phyloP scores from a whole-genome alignment of 176 grass and related monocot genomes.

The Bromus sterilis region DNA sequence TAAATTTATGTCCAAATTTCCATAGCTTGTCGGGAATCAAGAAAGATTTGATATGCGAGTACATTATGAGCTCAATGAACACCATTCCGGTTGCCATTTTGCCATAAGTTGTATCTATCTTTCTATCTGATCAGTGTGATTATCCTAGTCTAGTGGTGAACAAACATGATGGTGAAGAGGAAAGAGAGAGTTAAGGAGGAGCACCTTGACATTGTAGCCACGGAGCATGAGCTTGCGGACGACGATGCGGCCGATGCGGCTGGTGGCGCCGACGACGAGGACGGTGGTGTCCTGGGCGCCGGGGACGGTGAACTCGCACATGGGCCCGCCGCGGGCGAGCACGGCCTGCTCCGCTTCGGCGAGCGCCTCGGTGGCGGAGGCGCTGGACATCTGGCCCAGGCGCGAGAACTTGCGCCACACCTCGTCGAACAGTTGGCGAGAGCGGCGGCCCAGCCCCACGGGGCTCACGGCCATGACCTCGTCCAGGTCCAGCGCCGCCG shows the following conservation, averaged over 20 bases:
- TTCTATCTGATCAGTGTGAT: background rate
- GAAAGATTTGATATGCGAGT: background rate
- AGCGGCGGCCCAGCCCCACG: slow-evolving; percentile 74
- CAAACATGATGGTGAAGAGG: background rate
- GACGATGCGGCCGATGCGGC: slow-evolving; percentile 80
- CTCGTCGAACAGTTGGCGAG: slow-evolving; percentile 92
- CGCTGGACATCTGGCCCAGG: slow-evolving; percentile 86
- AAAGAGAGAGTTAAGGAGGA: background rate
- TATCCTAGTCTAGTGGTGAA: background rate
- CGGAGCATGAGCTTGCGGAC: slow-evolving; percentile 98
- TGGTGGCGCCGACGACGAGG: slow-evolving; percentile 84
- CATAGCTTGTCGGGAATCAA: background rate
- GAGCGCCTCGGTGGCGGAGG: slow-evolving; percentile 32
- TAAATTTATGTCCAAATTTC: background rate
- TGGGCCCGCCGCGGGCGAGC: slow-evolving; percentile 66
- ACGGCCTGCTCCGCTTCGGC: slow-evolving; percentile 54
- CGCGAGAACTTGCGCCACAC: slow-evolving; percentile 99
- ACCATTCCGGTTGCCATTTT: background rate
- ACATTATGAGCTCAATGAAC: background rate
- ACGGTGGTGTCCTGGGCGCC: slow-evolving; percentile 94
- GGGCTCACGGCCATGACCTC: slow-evolving; percentile 77
- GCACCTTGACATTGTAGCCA: slow-evolving; percentile 91
- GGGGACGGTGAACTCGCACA: slow-evolving; percentile 91
- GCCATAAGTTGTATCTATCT: too few relatives aligned
- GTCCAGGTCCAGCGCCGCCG: slow-evolving; percentile 54